A percentile compares a stretch with the other conserved stretches of the same genome.
Conservation (phyloP, 208 protist species). For the Herpetomonas samuelpessoai region DNA sequence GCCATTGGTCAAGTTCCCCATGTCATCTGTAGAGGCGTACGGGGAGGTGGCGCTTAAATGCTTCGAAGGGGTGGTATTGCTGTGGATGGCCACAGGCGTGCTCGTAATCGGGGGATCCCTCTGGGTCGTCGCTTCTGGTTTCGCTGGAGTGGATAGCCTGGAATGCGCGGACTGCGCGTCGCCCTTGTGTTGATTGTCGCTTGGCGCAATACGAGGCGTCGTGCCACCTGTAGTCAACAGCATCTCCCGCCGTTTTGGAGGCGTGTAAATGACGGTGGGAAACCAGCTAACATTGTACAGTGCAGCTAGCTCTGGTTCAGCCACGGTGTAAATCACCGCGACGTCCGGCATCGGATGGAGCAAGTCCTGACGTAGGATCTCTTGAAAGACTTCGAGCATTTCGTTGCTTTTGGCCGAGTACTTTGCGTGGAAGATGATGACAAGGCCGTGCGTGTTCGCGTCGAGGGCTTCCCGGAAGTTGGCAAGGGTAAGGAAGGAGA, state of each 20-base stretch:
- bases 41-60: no score
- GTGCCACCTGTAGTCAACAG: neutral
- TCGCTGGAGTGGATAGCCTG: neutral
- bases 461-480: conserved; percentile 47
- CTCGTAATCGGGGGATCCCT: neutral
- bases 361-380: conserved; percentile 46
- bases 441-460: conserved; percentile 45
- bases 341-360: conserved; percentile 67
- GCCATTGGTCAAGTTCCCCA: neutral
- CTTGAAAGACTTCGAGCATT: conserved; percentile 47
- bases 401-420: conserved; percentile 69
- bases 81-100: neutral
- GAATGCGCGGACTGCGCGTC: neutral
- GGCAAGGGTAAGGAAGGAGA: conserved; percentile 47
- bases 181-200: neutral
- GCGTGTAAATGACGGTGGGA: conserved; percentile 81
- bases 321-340: conserved; percentile 74
- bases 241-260: conserved; percentile 17
- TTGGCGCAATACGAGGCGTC: neutral
- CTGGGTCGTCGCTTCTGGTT: conserved; percentile 3
- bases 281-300: conserved; percentile 80
- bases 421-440: conserved; percentile 84
- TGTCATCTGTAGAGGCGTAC: no score
- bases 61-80: no score
- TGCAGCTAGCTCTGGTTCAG: conserved; percentile 75